Base-by-base conservation (phyloP, 2,329 filamentous ascomycete genomes). In the Aplosporella prunicola region DNA sequence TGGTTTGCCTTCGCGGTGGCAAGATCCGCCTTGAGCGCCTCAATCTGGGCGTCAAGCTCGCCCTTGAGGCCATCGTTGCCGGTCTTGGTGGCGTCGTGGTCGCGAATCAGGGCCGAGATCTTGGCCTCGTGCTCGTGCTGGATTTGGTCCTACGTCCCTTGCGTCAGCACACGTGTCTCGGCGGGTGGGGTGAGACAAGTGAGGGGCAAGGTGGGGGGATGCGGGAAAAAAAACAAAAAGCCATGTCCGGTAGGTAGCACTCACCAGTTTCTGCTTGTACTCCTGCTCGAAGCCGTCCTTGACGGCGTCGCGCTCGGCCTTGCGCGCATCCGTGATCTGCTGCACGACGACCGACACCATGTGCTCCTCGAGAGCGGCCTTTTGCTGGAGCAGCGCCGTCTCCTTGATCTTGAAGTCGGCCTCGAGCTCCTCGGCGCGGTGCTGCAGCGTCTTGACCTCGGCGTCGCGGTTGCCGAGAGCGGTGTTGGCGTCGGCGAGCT, bases 341-440 rank as follows among this genome's bases (percentile, higher is more conserved):
- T 62, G 57, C 27, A 62, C 57, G 23, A 62, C 57, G 13, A 61
- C 56, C 25, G 53, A 58, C 30, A 62, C 58, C 57, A 62, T 60
- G 47, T 62, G 57, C 45, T 61, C 57, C 46, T 61, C 58, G 5
- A 61, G 46, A 16, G 56, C 53, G 46, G 56, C 55, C 49, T 61
- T 62, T 41, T 60, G 57, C 43, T 46, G 44, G 5, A 41, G 15
- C 18, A 50, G 36, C 4, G 43, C 34, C 23, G 43, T 35, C 28
- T 51, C 41, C 18, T 46, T 45, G 36, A 43, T 41, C 28, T 42
- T 37, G 35, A 32, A 45, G 18, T 45, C 45, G 25, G 17, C 29
- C n/a, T 32, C 26, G 27, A 45, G 37, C 26, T 40, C 37, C 22
- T 47, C 47, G 32, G 53, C 49, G 36, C 45, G 47, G 39, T 43